A percentile compares a stretch with the other conserved stretches of the same genome.
Conservation (phyloP, 495 filamentous ascomycete species). For the Oidiodendron maius region DNA sequence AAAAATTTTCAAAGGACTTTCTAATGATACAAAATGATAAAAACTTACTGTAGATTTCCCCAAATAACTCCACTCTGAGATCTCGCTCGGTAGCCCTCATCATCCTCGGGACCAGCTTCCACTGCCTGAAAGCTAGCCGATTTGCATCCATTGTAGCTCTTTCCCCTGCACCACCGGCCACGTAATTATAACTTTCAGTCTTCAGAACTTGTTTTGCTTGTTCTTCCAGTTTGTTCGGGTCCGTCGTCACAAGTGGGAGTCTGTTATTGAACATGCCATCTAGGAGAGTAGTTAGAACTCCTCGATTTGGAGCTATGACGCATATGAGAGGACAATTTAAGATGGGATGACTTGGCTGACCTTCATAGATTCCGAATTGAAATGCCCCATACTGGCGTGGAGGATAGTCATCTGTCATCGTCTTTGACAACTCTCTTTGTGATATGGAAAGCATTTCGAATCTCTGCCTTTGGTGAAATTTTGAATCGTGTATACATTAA, state of each 20-base stretch:
- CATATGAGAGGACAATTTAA: neutral
- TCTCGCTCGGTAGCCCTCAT: neutral
- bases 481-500: no score
- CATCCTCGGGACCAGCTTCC: neutral
- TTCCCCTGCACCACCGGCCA: neutral
- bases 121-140: neutral
- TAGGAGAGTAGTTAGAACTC: no score
- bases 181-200: neutral
- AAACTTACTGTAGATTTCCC: neutral
- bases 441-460: no score
- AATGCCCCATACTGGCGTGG: slow-evolving; percentile 15
- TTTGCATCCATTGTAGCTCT: neutral
- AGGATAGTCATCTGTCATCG: no score
- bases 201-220: neutral
- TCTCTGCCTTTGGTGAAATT: no score
- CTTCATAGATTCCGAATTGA: slow-evolving; percentile 15
- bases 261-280: slow-evolving; percentile 38
- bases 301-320: slow-evolving; percentile 14
- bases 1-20: neutral
- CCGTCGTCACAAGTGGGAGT: slow-evolving; percentile 32
- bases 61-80: neutral
- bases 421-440: no score
- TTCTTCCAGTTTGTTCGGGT: neutral
- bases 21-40: neutral
- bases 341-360: slow-evolving; percentile 1